phyloP scores from a whole-genome alignment of 1,139 yeast species.

The Yamadazyma atlantica region DNA sequence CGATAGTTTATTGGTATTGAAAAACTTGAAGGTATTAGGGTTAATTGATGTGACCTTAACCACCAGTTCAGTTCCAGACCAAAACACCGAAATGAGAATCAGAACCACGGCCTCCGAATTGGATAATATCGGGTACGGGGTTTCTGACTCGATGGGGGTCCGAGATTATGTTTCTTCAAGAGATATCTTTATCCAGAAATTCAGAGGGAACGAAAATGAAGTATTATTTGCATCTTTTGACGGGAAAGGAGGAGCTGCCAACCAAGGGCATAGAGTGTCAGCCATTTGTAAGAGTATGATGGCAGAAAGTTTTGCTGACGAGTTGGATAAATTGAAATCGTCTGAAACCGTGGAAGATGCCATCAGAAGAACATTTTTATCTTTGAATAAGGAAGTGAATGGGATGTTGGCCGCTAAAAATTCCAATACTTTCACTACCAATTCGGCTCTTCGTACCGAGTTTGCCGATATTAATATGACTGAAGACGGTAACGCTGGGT shows the following conservation, averaged over 20 bases:
- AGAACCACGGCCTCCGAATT: conserved; percentile 89
- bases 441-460: conserved; percentile 36
- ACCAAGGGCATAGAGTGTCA: conserved; percentile 69
- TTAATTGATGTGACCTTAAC: conserved; percentile 94
- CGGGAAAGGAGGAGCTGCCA: conserved; percentile 62
- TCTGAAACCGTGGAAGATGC: conserved; percentile 61
- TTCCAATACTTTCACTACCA: conserved; percentile 24
- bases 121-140: conserved; percentile 81
- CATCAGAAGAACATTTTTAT: conserved; percentile 72
- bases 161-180: conserved; percentile 68
- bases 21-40: conserved; percentile 73
- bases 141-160: conserved; percentile 81
- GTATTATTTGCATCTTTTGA: conserved; percentile 82
- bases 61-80: conserved; percentile 84
- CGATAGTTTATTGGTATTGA: conserved; percentile 76
- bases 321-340: conserved; percentile 51
- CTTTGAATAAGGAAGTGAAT: conserved; percentile 75
- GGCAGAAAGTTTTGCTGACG: conserved; percentile 61
- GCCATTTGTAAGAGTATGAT: conserved; percentile 72
- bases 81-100: conserved; percentile 76
- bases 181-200: conserved; percentile 85
- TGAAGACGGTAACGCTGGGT: conserved; percentile 80
- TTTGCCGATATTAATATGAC: conserved; percentile 39
- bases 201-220: conserved; percentile 76
- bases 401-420: conserved; percentile 40